phyloP scores from a whole-genome alignment of 495 filamentous ascomycete genomes.

The Neurospora pannonica region DNA sequence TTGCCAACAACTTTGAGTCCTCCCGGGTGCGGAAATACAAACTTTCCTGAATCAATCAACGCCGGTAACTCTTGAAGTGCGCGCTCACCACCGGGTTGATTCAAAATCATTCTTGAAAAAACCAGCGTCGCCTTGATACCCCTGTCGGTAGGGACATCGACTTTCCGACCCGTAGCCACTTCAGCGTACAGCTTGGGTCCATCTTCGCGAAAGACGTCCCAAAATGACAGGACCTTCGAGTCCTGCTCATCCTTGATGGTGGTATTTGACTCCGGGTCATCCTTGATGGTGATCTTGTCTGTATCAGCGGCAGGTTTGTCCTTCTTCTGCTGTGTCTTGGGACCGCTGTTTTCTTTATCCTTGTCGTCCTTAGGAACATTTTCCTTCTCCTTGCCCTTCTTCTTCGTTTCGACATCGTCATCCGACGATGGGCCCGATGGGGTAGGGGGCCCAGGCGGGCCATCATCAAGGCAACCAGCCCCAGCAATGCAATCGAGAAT shows the following conservation, averaged over 20 bases:
- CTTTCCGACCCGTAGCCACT: constrained; percentile 23
- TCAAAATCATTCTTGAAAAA: constrained; percentile 16
- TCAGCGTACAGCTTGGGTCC: constrained; percentile 28
- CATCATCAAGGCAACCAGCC: background rate
- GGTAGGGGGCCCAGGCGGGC: too few species aligned
- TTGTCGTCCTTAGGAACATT: too few species aligned
- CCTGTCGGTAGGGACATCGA: constrained; percentile 10
- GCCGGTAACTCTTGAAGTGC: background rate
- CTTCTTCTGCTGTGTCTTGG: too few species aligned
- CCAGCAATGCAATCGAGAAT: constrained; percentile 28
- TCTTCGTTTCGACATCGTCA: background rate
- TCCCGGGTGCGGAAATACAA: background rate
- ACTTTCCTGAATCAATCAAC: background rate
- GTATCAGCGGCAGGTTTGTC: background rate
- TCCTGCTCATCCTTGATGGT: background rate
- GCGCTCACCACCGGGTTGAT: background rate
- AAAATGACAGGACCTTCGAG: constrained; percentile 3
- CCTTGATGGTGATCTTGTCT: background rate
- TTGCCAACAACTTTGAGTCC: background rate
- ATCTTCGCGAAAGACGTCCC: constrained; percentile 8
- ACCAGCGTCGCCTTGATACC: constrained; percentile 15
- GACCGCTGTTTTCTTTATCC: too few species aligned
- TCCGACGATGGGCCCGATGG: background rate
- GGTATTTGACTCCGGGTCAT: background rate
- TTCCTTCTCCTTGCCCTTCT: background rate